Percentiles rank a stretch among this genome's conserved stretches.
Evolutionary conservation across 2,329 filamentous ascomycete genomes (phyloP).

Genomic region (Alternaria panax): DNA sequence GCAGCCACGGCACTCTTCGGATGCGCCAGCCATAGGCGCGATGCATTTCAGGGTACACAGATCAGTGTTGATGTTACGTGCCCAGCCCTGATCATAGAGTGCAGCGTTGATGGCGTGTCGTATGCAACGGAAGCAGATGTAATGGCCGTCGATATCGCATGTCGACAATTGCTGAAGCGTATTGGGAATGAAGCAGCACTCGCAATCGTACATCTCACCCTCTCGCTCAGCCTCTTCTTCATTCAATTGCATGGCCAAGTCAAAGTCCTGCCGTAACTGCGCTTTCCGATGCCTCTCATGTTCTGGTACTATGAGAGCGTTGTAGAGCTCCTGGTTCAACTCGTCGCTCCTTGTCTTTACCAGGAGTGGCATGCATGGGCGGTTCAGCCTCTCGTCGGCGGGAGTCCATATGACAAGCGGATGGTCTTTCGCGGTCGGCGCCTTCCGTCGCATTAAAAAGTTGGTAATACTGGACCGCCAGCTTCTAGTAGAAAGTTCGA

Average conservation of each 20-base stretch:
- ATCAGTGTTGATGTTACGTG: constrained; percentile 75
- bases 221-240: constrained; percentile 58
- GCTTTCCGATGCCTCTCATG: constrained; percentile 50
- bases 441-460: constrained; percentile 72
- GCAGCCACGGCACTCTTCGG: constrained; percentile 71
- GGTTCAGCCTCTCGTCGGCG: constrained; percentile 63
- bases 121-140: constrained; percentile 83
- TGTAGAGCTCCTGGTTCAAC: constrained; percentile 59
- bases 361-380: constrained; percentile 66
- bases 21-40: constrained; percentile 68
- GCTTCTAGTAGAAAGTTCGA: constrained; percentile 73
- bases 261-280: constrained; percentile 50
- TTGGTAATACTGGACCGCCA: constrained; percentile 79
- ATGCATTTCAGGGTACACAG: constrained; percentile 81
- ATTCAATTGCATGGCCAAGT: constrained; percentile 56
- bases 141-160: constrained; percentile 73
- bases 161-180: constrained; percentile 77
- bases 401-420: constrained; percentile 68
- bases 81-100: constrained; percentile 92
- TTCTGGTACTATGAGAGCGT: constrained; percentile 53
- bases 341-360: constrained; percentile 69
- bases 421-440: constrained; percentile 61
- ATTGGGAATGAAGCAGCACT: constrained; percentile 76
- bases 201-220: constrained; percentile 69
- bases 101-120: constrained; percentile 83